Evolutionary conservation across 2,329 filamentous ascomycete species (phyloP).

Genomic region (Colletotrichum paranaense): DNA sequence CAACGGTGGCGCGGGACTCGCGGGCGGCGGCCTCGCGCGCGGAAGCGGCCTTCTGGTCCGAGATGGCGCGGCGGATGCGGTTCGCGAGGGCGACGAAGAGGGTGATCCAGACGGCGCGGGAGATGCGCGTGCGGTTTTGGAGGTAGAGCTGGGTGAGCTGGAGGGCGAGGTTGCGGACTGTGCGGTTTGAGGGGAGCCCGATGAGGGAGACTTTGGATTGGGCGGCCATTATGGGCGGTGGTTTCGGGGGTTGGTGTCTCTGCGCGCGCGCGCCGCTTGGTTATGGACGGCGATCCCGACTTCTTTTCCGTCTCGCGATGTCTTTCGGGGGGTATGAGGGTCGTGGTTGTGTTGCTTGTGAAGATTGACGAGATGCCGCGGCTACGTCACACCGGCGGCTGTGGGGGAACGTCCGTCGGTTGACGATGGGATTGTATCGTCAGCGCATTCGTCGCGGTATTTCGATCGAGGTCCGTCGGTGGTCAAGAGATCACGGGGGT

Average conservation of each 20-base stretch:
- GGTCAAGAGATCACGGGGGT: neutral
- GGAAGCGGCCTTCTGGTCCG: conserved; percentile 90
- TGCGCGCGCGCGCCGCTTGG: conserved; percentile 3
- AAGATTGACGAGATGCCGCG: neutral
- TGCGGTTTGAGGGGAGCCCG: conserved; percentile 61
- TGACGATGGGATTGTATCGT: neutral
- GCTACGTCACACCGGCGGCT: conserved; percentile 24
- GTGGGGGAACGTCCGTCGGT: neutral
- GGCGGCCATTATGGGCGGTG: conserved; percentile 68
- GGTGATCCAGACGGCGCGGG: conserved; percentile 84
- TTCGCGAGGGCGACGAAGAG: conserved; percentile 84
- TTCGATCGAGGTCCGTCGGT: neutral
- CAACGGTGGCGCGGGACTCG: conserved; percentile 54
- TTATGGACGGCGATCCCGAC: neutral
- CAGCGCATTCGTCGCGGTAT: conserved; percentile 18
- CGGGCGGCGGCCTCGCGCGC: conserved; percentile 72
- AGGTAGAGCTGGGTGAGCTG: conserved; percentile 80
- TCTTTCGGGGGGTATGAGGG: neutral
- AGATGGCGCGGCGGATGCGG: conserved; percentile 90
- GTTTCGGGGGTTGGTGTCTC: neutral
- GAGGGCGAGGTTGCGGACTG: conserved; percentile 72
- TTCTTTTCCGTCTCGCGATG: neutral
- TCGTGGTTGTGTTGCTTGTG: neutral
- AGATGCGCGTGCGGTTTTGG: conserved; percentile 83
- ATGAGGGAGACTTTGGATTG: conserved; percentile 78